Evolutionary conservation across 1,139 yeast species (phyloP).

Genomic region (Pneumocystis jirovecii): DNA sequence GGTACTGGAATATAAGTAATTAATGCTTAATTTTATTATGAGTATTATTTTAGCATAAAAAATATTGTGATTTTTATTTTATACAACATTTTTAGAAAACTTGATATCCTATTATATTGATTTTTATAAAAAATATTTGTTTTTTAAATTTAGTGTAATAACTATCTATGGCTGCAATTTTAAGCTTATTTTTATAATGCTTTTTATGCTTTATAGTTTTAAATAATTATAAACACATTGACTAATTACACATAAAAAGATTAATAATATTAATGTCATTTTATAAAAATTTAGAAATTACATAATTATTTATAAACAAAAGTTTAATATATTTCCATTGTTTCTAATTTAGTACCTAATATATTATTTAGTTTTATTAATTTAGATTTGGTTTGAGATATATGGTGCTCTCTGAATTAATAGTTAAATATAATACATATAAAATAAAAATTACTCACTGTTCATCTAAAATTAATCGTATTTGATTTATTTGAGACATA

Average conservation of each 20-base stretch:
- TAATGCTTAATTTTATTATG: not conserved
- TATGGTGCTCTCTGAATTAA: not conserved
- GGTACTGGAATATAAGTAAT: not conserved
- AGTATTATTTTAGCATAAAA: not conserved
- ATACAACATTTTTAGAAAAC: not conserved
- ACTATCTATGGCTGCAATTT: not conserved
- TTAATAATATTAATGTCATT: not conserved
- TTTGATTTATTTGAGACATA: not conserved
- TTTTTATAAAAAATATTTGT: not conserved
- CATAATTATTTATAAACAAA: not conserved
- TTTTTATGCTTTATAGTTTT: not conserved
- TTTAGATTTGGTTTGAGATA: not conserved
- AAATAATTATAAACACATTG: not conserved
- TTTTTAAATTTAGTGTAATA: not conserved
- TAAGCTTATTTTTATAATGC: not conserved
- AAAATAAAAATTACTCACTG: not conserved
- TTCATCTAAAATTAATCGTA: not conserved
- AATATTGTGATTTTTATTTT: not conserved
- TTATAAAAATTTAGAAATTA: not conserved
- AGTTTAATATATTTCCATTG: not conserved
- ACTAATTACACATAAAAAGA: not conserved
- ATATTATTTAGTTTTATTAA: not conserved
- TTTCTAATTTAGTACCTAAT: not conserved
- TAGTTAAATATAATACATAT: not conserved
- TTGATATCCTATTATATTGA: not conserved